phyloP scores from a whole-genome alignment of 2,329 filamentous ascomycete genomes.

The Verticillium isaacii region DNA sequence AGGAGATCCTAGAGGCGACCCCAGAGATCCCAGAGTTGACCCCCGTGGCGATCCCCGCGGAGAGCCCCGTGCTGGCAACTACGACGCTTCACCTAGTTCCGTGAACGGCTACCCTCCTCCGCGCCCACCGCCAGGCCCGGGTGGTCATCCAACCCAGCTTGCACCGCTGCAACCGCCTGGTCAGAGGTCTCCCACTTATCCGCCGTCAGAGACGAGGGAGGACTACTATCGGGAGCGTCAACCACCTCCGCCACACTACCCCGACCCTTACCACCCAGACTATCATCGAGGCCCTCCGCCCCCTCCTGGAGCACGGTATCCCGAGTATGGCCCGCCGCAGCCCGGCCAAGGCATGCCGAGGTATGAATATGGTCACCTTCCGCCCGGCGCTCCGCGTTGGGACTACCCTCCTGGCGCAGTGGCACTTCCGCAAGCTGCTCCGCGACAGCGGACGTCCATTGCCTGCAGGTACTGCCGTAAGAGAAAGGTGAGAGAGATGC shows the following conservation, averaged over 20 bases:
- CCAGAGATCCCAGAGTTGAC: conserved; percentile 24
- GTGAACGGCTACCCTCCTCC: conserved; percentile 41
- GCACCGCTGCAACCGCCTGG: conserved; percentile 11
- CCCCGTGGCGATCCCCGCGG: conserved; percentile 27
- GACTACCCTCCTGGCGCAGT: conserved; percentile 27
- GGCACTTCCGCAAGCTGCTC: conserved; percentile 45
- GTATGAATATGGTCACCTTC: conserved; percentile 10
- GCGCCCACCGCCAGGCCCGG: conserved; percentile 3
- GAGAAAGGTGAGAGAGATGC: conserved; percentile 43
- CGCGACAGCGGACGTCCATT: conserved; percentile 54
- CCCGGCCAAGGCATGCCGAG: conserved; percentile 7
- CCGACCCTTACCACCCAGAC: conserved; percentile 27
- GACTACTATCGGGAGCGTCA: conserved; percentile 26
- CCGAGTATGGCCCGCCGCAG: conserved; percentile 24
- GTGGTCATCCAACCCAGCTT: conserved; percentile 8
- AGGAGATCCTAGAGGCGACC: conserved; percentile 26
- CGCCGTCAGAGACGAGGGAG: conserved; percentile 15
- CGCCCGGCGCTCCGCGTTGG: conserved; percentile 17
- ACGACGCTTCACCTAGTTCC: conserved; percentile 37
- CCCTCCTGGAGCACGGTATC: conserved; percentile 23
- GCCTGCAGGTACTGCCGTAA: conserved; percentile 58
- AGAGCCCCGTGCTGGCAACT: conserved; percentile 10
- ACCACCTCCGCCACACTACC: conserved; percentile 22
- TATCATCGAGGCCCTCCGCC: conserved; percentile 26
- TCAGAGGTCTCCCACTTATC: conserved; percentile 12